Base-by-base conservation (phyloP, 1,284 basidiomycete species). In the Malassezia arunalokei region DNA sequence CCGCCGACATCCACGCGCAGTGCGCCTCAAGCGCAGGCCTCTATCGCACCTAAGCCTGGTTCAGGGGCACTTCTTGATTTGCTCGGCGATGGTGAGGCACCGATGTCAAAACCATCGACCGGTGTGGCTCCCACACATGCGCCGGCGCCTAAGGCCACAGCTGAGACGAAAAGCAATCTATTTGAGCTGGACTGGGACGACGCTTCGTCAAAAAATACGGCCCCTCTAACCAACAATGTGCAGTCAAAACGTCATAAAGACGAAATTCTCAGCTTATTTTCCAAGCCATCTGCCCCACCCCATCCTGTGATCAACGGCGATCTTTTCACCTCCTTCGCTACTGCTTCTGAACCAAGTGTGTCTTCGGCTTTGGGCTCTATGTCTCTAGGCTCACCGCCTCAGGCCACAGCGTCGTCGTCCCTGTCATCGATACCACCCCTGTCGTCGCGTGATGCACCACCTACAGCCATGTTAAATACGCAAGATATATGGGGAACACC, bases 181-280 rank as follows among this genome's bases (percentile, higher is more conserved):
- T 90, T 91, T 69, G 82, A 84, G 32, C 81, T 91, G 44, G 87
- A 91, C 73, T 90, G 90, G 76, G 58, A 77, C 14, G 63, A 76
- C 3, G 66, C 74, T 39, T 7, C 51, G 1, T 42, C 32, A 3
- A 47, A 15, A 17, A 15, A 35, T 35, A 11, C 33, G 5, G 33
- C 15, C 11, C 35, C 6, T 3, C 2, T 15, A n/a, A 15, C 20
- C 20, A 42, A 31, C 15, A 31, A 31, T 9, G 5, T 64, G 2
- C 62, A 59, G 47, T 61, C 58, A 29, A 90, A 24, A n/a, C 35
- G 24, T n/a, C 24, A 32, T n/a, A 47, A 89, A 66, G 80, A 86
- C 55, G 85, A 91, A 62, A 91, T 92, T 63, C 77, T 92, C 37
- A 87, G 85, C 0, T 79, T 91, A 41, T 91, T 87, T 40, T 45